These are phyloP conservation scores for Rhodotorula diobovata DNA, from an alignment of 768 basidiomycete species.

Conservation along the genomic window DNA sequence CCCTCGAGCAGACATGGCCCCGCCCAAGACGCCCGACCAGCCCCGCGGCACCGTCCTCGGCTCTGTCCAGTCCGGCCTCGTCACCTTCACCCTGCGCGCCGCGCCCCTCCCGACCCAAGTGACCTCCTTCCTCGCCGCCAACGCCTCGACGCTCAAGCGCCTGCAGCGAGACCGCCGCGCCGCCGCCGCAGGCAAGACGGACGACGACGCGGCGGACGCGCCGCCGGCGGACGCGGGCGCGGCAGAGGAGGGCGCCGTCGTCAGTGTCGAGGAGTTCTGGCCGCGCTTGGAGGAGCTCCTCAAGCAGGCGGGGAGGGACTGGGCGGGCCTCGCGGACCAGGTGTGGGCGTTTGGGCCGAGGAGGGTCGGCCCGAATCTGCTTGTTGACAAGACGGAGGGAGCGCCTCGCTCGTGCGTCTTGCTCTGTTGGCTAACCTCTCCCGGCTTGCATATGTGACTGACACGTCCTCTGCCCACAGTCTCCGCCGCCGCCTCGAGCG, in stretches of 20 bases:
- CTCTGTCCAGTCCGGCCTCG: conserved; percentile 62
- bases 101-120: conserved; percentile 68
- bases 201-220: conserved; percentile 31
- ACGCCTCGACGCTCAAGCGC: conserved; percentile 61
- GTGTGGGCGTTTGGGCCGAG: conserved; percentile 93
- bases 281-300: conserved; percentile 61
- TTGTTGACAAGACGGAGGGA: conserved; percentile 63
- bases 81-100: conserved; percentile 79
- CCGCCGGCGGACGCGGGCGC: conserved; percentile 35
- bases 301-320: conserved; percentile 66
- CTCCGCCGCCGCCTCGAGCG: conserved; percentile 37
- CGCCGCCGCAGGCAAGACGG: conserved; percentile 10
- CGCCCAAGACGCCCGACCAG: conserved; percentile 65
- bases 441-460: background rate
- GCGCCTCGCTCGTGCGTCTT: conserved; percentile 43
- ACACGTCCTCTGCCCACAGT: background rate
- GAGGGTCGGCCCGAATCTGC: conserved; percentile 73
- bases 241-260: conserved; percentile 46
- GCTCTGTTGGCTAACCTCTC: background rate
- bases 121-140: conserved; percentile 70
- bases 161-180: conserved; percentile 54
- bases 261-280: conserved; percentile 78
- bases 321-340: conserved; percentile 64
- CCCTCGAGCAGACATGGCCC: conserved; percentile 67
- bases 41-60: conserved; percentile 74